A percentile compares a stretch with the other conserved stretches of the same genome.
Evolutionary conservation across 2,329 filamentous ascomycete species (phyloP).

Genomic region (Stachybotrys elegans): DNA sequence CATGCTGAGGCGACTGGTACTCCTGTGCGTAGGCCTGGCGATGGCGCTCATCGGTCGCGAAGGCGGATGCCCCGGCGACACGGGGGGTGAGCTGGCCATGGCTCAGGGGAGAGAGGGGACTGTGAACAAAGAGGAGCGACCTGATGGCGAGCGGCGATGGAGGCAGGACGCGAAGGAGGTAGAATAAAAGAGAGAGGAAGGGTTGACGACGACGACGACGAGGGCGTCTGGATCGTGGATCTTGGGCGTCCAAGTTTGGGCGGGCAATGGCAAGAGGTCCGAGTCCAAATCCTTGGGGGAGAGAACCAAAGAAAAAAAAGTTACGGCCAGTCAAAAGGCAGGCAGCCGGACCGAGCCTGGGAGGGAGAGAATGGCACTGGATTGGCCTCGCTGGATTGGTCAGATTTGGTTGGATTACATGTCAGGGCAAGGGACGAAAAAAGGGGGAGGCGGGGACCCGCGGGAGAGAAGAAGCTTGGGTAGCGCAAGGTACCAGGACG

Average conservation of each 20-base stretch:
- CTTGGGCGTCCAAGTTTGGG: no score
- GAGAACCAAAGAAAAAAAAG: no score
- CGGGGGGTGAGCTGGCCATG: conserved; percentile 68
- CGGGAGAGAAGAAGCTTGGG: no score
- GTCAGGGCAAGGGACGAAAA: no score
- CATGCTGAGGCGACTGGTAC: conserved; percentile 81
- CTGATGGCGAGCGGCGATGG: conserved; percentile 9
- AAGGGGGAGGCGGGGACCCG: not conserved
- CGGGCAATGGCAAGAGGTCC: not conserved
- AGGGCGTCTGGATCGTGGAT: conserved; percentile 2
- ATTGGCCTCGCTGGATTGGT: no score
- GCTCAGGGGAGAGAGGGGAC: conserved; percentile 17
- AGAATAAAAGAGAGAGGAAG: conserved; percentile 7
- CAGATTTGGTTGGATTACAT: no score
- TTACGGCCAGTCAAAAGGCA: no score
- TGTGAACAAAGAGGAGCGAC: not conserved
- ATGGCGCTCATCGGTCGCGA: conserved; percentile 77
- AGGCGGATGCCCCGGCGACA: conserved; percentile 49
- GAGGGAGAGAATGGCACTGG: no score
- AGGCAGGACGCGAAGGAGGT: conserved; percentile 5
- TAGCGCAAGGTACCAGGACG: no score
- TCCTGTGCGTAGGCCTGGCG: conserved; percentile 66
- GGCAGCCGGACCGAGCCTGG: no score
- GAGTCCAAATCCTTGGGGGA: not conserved
- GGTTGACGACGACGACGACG: conserved; percentile 6